These are phyloP conservation scores for Tetrahymena malaccensis DNA, from an alignment of 73 alveolate species.

Conservation along the genomic window DNA sequence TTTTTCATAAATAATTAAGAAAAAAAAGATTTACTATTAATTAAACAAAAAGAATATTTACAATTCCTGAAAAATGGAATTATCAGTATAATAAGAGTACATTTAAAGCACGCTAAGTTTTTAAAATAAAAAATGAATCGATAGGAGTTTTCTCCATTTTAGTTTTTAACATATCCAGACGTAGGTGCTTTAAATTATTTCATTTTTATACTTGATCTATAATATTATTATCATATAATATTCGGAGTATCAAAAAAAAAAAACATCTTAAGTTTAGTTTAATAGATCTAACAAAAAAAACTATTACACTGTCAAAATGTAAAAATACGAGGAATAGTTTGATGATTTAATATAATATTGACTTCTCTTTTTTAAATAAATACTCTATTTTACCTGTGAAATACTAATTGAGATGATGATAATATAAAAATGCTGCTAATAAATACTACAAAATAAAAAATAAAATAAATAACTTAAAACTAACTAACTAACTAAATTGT, in stretches of 20 bases:
- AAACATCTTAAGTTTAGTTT: neutral
- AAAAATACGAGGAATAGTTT: neutral
- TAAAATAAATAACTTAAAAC: neutral
- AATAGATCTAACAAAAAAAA: neutral
- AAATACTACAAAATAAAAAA: neutral
- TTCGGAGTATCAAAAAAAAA: neutral
- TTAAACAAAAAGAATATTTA: neutral
- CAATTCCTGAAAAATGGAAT: neutral
- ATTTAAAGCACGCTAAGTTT: neutral
- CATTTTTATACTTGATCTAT: neutral
- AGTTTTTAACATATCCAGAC: neutral
- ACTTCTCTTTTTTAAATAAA: neutral
- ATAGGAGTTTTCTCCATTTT: neutral
- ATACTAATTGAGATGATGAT: neutral
- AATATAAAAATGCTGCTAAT: neutral
- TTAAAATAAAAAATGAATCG: neutral
- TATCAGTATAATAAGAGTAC: neutral
- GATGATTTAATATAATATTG: neutral
- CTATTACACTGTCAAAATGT: neutral
- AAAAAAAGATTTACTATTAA: neutral
- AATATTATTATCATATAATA: neutral
- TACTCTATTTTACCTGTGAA: neutral
- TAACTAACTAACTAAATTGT: neutral
- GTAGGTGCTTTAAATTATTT: neutral
- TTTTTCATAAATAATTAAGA: neutral